Conservation (phyloP, 1,284 basidiomycete species). For the Butyriboletus appendiculatus region DNA sequence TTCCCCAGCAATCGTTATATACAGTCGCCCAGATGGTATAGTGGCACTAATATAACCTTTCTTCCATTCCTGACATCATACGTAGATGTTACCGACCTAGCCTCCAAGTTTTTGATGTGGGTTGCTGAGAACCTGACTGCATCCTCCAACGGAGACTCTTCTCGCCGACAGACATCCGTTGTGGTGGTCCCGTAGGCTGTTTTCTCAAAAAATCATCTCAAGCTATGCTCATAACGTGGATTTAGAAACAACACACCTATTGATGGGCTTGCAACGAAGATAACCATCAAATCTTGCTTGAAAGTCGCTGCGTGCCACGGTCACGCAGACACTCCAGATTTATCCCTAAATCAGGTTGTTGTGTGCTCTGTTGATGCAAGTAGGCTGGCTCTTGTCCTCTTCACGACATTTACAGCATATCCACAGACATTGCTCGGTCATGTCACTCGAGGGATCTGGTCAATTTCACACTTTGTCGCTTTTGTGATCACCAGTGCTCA, state of each 20-base stretch:
- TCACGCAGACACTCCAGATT: constrained; percentile 23
- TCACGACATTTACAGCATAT: constrained; percentile 11
- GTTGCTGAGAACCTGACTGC: neutral
- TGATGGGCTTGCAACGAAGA: constrained; percentile 20
- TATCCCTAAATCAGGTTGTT: constrained; percentile 40
- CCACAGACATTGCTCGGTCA: constrained; percentile 34
- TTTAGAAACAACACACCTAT: constrained; percentile 15
- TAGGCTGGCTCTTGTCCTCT: constrained; percentile 7
- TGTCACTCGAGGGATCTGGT: constrained; percentile 33
- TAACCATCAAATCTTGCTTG: constrained; percentile 21
- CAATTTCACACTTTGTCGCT: constrained; percentile 43
- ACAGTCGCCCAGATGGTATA: constrained; percentile 25
- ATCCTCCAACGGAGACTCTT: neutral
- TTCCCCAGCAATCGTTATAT: constrained; percentile 20
- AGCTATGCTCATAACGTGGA: constrained; percentile 1
- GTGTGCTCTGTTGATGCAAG: constrained; percentile 41
- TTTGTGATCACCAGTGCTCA: constrained; percentile 45
- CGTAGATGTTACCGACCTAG: constrained; percentile 21
- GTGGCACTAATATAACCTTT: neutral
- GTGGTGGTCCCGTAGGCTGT: constrained; percentile 25
- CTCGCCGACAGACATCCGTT: constrained; percentile 14
- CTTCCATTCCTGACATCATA: constrained; percentile 7
- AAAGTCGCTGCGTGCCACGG: constrained; percentile 24
- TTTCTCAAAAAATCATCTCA: neutral
- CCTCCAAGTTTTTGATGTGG: constrained; percentile 27